Conservation (phyloP, 2,329 filamentous ascomycete species). For the Plenodomus tracheiphilus region DNA sequence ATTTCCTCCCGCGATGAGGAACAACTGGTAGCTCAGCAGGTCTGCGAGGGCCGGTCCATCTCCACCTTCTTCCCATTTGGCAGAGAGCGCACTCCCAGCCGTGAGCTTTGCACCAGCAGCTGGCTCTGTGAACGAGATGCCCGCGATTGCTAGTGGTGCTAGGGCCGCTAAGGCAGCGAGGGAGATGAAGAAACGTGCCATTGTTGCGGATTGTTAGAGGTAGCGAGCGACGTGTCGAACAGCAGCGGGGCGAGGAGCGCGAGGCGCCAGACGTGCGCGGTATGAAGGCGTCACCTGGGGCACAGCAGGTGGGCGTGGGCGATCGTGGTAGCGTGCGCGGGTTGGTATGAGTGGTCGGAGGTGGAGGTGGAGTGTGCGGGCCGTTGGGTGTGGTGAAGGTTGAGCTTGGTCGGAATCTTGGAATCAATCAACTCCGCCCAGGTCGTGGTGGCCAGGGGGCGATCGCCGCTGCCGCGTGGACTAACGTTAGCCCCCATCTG, state of each 20-base stretch:
- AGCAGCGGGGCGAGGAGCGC: conserved; percentile 1
- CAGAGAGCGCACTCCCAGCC: conserved; percentile 55
- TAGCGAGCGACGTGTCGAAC: conserved; percentile 20
- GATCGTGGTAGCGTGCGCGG: neutral
- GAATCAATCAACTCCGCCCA: conserved; percentile 20
- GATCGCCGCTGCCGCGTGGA: conserved; percentile 26
- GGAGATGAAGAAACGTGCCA: conserved; percentile 32
- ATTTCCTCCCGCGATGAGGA: conserved; percentile 65
- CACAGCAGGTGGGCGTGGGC: neutral
- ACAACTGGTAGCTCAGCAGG: conserved; percentile 60
- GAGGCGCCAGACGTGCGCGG: neutral
- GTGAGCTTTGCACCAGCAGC: conserved; percentile 55
- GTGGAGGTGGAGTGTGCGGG: conserved; percentile 1
- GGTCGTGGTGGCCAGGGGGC: conserved; percentile 34
- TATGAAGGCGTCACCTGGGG: neutral
- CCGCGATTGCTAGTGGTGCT: conserved; percentile 52
- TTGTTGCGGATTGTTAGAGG: conserved; percentile 17
- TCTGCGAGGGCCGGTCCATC: conserved; percentile 54
- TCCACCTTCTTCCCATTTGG: conserved; percentile 62
- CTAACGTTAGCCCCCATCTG: conserved; percentile 21
- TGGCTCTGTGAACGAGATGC: conserved; percentile 59
- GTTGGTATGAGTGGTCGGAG: neutral
- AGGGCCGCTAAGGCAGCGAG: conserved; percentile 42
- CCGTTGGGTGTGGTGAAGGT: conserved; percentile 4
- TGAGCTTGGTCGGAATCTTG: conserved; percentile 14